phyloP scores from a whole-genome alignment of 164 flowering plant species.

The Paratinospora sagittata region DNA sequence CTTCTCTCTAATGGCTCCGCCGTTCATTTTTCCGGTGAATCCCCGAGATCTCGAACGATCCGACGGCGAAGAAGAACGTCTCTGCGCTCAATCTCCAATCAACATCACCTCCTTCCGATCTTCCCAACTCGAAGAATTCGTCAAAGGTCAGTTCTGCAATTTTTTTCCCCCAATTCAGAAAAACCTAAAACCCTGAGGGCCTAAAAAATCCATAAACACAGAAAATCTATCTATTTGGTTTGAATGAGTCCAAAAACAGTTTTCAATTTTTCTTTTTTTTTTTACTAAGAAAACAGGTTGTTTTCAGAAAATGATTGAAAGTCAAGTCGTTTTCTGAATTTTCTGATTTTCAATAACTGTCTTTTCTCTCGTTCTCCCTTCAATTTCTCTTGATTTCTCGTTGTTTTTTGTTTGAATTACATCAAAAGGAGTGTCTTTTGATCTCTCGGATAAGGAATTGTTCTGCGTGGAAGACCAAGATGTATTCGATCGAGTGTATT shows the following conservation, averaged over 20 bases:
- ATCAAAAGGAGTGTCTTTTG: slow-evolving; percentile 66
- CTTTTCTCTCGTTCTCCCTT: neutral
- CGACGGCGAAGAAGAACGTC: slow-evolving; percentile 27
- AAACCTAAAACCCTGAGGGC: slow-evolving; percentile 2
- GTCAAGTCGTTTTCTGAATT: no score
- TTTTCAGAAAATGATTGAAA: no score
- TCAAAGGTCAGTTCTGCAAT: slow-evolving; percentile 53
- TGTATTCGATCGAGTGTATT: slow-evolving; percentile 78
- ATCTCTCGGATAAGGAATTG: slow-evolving; percentile 88
- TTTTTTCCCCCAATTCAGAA: neutral
- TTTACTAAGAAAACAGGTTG: no score
- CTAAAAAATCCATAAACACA: no score
- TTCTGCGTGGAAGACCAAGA: slow-evolving; percentile 89
- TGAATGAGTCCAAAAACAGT: neutral
- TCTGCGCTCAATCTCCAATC: slow-evolving; percentile 45
- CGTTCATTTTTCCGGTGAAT: slow-evolving; percentile 62
- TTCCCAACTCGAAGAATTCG: slow-evolving; percentile 80
- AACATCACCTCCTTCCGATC: slow-evolving; percentile 47
- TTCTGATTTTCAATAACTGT: no score
- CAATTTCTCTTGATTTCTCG: neutral
- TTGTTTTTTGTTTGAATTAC: neutral
- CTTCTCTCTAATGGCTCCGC: slow-evolving; percentile 49
- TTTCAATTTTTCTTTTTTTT: neutral
- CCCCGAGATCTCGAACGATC: slow-evolving; percentile 59
- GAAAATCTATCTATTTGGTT: no score